Percentiles rank a stretch among this genome's conserved stretches.
phyloP scores from a whole-genome alignment of 352 stramenopile genomes.

The Stramenopiles sp. region DNA sequence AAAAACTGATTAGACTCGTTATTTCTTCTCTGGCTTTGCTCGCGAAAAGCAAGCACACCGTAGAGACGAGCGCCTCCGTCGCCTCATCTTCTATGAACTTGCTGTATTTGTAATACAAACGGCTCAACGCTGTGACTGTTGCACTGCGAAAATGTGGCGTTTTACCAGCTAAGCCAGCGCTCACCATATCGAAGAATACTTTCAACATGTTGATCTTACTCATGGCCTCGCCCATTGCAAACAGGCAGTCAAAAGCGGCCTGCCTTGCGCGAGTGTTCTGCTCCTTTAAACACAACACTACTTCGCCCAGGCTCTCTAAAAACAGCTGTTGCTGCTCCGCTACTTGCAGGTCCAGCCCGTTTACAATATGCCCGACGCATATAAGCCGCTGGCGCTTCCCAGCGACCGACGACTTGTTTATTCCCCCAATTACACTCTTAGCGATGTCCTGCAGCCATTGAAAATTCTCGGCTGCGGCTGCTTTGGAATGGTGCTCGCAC shows the following conservation, averaged over 20 bases:
- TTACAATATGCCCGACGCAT: background rate
- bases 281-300: conserved; percentile 3
- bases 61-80: background rate
- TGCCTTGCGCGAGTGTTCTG: background rate
- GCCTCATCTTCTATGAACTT: background rate
- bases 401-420: background rate
- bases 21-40: background rate
- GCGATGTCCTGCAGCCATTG: background rate
- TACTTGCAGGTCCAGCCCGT: background rate
- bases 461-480: background rate
- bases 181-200: background rate
- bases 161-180: background rate
- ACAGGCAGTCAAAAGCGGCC: background rate
- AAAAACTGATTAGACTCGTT: background rate
- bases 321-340: background rate
- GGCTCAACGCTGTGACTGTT: background rate
- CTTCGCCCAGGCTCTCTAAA: background rate
- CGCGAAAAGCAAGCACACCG: background rate
- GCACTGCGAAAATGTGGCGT: conserved; percentile 6
- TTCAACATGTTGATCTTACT: background rate
- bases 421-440: background rate
- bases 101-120: conserved; percentile 4
- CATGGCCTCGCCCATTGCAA: background rate
- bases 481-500: conserved; percentile 3
- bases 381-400: background rate